phyloP scores from a whole-genome alignment of 2,329 filamentous ascomycete species.

The Penicillium palitans region DNA sequence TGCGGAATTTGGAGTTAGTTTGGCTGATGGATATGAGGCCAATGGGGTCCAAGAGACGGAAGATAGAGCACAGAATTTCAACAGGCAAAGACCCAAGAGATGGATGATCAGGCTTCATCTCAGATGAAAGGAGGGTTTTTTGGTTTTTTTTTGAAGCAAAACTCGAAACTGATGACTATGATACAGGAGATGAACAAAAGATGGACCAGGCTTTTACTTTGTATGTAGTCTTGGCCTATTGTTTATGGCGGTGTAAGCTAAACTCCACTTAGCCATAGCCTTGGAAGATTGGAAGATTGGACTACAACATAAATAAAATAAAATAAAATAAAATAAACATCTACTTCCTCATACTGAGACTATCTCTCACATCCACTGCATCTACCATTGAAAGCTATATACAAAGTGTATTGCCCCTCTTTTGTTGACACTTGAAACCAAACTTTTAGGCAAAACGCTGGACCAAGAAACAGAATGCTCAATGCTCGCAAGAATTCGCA shows the following conservation, averaged over 20 bases:
- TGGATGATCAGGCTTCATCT: background rate
- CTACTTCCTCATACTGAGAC: background rate
- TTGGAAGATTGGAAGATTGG: background rate
- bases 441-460: conserved; percentile 20
- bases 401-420: conserved; percentile 14
- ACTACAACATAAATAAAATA: background rate
- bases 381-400: conserved; percentile 20
- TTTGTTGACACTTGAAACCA: conserved; percentile 12
- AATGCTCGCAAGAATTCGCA: conserved; percentile 19
- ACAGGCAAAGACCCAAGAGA: conserved; percentile 4
- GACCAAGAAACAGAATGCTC: conserved; percentile 14
- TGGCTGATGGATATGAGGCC: conserved; percentile 12
- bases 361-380: conserved; percentile 9
- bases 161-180: background rate
- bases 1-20: conserved; percentile 9
- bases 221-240: background rate
- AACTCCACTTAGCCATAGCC: background rate
- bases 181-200: background rate
- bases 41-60: conserved; percentile 12
- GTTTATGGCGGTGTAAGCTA: background rate
- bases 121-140: background rate
- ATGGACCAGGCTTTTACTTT: background rate
- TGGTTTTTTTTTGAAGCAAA: background rate
- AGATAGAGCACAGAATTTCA: conserved; percentile 8
- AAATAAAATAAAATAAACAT: background rate